Evolutionary conservation across 75 land plant species (phyloP), one percentile per base, ranked within the genome.

Genomic region (Sequoiadendron giganteum): DNA sequence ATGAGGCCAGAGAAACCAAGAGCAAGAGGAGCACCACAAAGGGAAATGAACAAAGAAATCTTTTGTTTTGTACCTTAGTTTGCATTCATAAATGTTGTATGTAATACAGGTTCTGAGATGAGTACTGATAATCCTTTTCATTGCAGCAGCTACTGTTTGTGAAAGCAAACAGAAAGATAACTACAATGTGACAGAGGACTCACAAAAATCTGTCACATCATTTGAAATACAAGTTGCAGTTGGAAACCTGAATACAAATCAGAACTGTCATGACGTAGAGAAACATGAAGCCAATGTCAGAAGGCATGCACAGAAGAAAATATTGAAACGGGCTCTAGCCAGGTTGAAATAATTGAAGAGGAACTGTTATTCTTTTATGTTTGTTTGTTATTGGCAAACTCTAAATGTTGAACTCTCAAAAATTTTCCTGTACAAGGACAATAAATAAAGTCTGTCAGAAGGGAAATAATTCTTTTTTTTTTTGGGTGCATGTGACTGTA

Each of bases 101-200:
- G 14, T 52, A 55, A 30, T 85, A 15, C 40, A 13, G 86, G 86
- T 54, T 85, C 28, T 15, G 40, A 38, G 82, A 2, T 16, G n/a
- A 65, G n/a, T 65, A 85, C 36, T 13, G 25, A 85, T 30, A 5
- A 43, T 10, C 49, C 14, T 25, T 82, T 55, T 55, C 30, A 18
- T 55, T 85, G 86, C 49, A 85, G 86, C 65, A 85, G 86, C 65
- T 36, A 55, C 34, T 55, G 13, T 36, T 38, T 55, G 56, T 55
- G 56, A 85, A 85, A 61, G 8, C 18, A 38, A 34, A 36, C 65
- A 85, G 3, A 82, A 42, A 3, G 49, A 82, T 28, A 45, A 10
- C 48, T 0, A 45, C 47, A 82, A 45, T 25, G 49, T 13, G 2
- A 45, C 13, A 25, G 32, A 82, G 30, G 15, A 2, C 15, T 43